phyloP scores from a whole-genome alignment of 306 rosid species.

The Vachellia pachyceras region DNA sequence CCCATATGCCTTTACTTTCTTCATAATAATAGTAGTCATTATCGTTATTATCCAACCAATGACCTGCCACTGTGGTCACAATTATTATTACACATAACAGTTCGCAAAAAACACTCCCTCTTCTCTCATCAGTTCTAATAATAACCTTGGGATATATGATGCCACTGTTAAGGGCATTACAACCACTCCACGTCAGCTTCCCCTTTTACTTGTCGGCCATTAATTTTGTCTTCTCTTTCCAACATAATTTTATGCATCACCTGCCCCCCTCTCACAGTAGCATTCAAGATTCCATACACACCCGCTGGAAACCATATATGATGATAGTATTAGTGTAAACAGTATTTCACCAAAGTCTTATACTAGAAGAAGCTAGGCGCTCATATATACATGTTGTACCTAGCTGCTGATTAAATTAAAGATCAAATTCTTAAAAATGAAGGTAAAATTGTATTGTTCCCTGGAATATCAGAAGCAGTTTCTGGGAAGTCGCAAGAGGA shows the following conservation, averaged over 20 bases:
- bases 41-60: constrained; percentile 30
- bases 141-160: constrained; percentile 29
- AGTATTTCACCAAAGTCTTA: background rate
- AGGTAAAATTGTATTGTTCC: background rate
- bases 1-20: constrained; percentile 19
- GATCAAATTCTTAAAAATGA: no score
- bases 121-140: constrained; percentile 38
- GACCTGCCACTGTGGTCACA: constrained; percentile 54
- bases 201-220: constrained; percentile 74
- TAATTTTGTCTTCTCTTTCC: constrained; percentile 32
- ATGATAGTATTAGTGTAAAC: background rate
- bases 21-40: no score
- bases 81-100: constrained; percentile 3
- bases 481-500: background rate
- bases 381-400: no score
- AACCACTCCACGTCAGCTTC: constrained; percentile 56
- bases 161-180: constrained; percentile 52
- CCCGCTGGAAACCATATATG: background rate
- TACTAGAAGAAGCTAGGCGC: no score
- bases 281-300: background rate
- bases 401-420: no score
- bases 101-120: background rate
- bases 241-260: background rate
- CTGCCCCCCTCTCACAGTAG: background rate
- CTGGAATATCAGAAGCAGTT: background rate